phyloP scores from a whole-genome alignment of 176 grass and related monocot species.

The Lolium rigidum region DNA sequence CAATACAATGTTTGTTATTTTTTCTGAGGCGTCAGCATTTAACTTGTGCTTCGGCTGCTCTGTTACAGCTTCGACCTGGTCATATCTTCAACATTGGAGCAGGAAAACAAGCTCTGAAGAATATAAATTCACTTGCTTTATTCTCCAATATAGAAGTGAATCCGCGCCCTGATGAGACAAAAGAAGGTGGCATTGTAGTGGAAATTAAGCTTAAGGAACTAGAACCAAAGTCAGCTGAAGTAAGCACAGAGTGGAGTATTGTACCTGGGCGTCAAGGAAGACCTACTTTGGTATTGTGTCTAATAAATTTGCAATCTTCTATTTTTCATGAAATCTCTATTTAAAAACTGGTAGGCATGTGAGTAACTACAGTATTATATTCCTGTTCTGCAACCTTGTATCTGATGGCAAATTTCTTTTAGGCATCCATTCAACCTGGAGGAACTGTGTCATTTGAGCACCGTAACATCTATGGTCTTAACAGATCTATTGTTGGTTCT shows the following conservation, averaged over 20 bases:
- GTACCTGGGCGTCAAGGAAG: slow-evolving; percentile 79
- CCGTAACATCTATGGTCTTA: slow-evolving; percentile 89
- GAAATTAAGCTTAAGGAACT: slow-evolving; percentile 98
- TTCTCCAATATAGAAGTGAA: slow-evolving; percentile 98
- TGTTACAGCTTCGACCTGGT: slow-evolving; percentile 78
- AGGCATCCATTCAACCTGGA: slow-evolving; percentile 97
- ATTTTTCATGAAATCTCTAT: neutral
- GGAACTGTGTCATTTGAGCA: slow-evolving; percentile 97
- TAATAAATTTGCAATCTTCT: slow-evolving; percentile 18
- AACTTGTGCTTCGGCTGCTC: slow-evolving; percentile 12
- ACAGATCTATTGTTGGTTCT: slow-evolving; percentile 94
- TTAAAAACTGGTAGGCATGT: neutral
- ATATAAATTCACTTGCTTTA: slow-evolving; percentile 91
- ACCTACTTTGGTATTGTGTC: slow-evolving; percentile 73
- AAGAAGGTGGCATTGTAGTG: slow-evolving; percentile 93
- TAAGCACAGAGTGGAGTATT: slow-evolving; percentile 96
- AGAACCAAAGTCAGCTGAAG: slow-evolving; percentile 93
- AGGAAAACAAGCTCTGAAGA: slow-evolving; percentile 90
- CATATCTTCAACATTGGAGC: slow-evolving; percentile 98
- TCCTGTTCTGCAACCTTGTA: slow-evolving; percentile 8
- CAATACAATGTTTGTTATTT: slow-evolving; percentile 11
- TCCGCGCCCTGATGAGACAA: slow-evolving; percentile 89
- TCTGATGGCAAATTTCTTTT: slow-evolving; percentile 42
- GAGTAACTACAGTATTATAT: slow-evolving; percentile 16
- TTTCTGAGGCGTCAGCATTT: slow-evolving; percentile 16